Evolutionary conservation across 2,329 filamentous ascomycete species (phyloP).

Genomic region (Talaromyces sp.): DNA sequence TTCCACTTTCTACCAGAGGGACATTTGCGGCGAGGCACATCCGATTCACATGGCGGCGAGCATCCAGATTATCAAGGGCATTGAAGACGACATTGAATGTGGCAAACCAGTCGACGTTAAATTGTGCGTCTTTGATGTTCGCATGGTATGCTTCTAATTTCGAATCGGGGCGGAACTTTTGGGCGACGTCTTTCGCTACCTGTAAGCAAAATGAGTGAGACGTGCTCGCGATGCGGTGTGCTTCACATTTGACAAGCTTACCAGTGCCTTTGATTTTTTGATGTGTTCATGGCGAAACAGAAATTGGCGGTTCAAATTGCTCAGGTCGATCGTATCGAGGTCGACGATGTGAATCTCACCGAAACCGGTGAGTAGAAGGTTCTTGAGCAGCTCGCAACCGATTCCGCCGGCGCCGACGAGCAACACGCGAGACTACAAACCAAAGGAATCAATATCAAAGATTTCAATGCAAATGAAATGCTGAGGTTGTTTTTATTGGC

Average conservation of each 20-base stretch:
- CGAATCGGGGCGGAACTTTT: slow-evolving; percentile 82
- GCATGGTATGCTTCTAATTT: slow-evolving; percentile 86
- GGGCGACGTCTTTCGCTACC: slow-evolving; percentile 89
- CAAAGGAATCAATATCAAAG: slow-evolving; percentile 5
- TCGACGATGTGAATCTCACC: slow-evolving; percentile 93
- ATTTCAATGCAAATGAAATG: not conserved
- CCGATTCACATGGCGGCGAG: slow-evolving; percentile 88
- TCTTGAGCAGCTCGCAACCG: slow-evolving; percentile 95
- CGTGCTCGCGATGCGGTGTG: not conserved
- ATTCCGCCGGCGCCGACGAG: slow-evolving; percentile 97
- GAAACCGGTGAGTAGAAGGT: slow-evolving; percentile 86
- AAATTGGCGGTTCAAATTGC: slow-evolving; percentile 96
- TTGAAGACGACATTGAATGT: slow-evolving; percentile 88
- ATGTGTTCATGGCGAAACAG: slow-evolving; percentile 96
- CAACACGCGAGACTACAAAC: slow-evolving; percentile 69
- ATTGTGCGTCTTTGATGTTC: slow-evolving; percentile 87
- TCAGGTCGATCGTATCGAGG: slow-evolving; percentile 95
- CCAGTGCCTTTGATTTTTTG: slow-evolving; percentile 92
- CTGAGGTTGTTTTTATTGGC: not conserved
- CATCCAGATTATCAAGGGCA: slow-evolving; percentile 91
- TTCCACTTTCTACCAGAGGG: slow-evolving; percentile 91
- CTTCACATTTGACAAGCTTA: slow-evolving; percentile 43
- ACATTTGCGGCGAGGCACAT: slow-evolving; percentile 94
- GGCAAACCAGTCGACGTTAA: slow-evolving; percentile 84
- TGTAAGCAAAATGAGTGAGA: slow-evolving; percentile 34